Base-by-base conservation (phyloP, 495 filamentous ascomycete genomes). In the Penicillium paradoxum region DNA sequence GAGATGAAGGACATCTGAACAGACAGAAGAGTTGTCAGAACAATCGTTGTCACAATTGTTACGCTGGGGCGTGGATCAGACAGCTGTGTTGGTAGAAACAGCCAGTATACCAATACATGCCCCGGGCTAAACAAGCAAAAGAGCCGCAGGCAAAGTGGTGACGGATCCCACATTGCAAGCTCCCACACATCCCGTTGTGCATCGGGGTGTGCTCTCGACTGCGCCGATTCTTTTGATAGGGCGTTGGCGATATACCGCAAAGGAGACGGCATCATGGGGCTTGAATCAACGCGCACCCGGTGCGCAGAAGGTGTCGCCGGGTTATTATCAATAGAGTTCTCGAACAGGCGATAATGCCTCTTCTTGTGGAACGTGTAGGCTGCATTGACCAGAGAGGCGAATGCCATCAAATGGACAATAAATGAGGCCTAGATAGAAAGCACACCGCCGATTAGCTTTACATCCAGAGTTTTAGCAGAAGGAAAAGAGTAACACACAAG, bases 91-190 rank as follows among this genome's bases (percentile, higher is more conserved):
- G 93, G 93, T 2, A 98, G 80, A 56, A 90, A 90, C 37, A 96
- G 80, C 76, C 78, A 86, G 70, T 98, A 95, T 36, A 97, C 80
- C 27, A 96, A 73, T 32, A 93, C 79, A 69, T 98, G 93, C 4
- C 88, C 90, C 0, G 93, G 93, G 59, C 90, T 95, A 72, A 98
- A 96, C 41, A 93, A 73, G 57, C 87, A 95, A 64, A 97, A 93
- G 4, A 97, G 71, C 4, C 84, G 83, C 44, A 97, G 69, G 44
- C 84, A 89, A 33, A 95, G 76, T 7, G 93, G 90, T 24, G 88
- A 76, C 13, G 93, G 93, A 61, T 97, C 91, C 93, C 93, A 98
- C 14, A 97, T 80, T 0, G 85, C 80, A 47, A 98, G 66, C 70
- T 98, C 91, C 95, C 95, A 97, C 19, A 98, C 93, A 69, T 98